Evolutionary conservation across 805 yeast species (phyloP), one percentile per base, ranked within the genome.

Genomic region (Candida vaughaniae): DNA sequence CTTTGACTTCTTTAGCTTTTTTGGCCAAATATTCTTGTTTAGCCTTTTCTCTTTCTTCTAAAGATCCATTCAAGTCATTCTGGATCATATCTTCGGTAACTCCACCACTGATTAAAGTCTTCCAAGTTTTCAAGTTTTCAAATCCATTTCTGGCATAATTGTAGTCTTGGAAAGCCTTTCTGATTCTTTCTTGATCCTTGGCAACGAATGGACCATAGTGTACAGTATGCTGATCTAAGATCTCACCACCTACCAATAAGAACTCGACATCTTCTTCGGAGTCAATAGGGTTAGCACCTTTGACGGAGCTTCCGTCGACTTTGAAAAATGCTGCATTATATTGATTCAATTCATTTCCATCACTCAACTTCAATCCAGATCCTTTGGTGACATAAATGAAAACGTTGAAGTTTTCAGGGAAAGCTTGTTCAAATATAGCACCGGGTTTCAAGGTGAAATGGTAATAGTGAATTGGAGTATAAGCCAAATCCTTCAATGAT

Each of bases 141-240:
- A 85, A 85, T 1, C 91, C 91, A 55, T 82, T 82, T 18, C 64
- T 58, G 39, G 78, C 82, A 33, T 62, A 56, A 59, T 83, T 91
- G 56, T 83, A 90, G 55, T 85, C 89, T 58, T 64, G 51, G 51
- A 85, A 80, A 0, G 87, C 93, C 49, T 82, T 62, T 46, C 78
- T 71, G 42, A 89, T 81, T 45, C 76, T 77, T 35, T 78, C 83
- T 37, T 71, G 70, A 16, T 82, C 64, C 6, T 85, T 76, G 43
- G 85, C 91, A 14, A 89, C 96, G 55, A 89, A 90, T 10, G 96
- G 96, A 12, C 96, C 96, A 55, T 88, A 82, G 55, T 89, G 96
- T 22, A 86, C 84, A 38, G 84, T 71, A 12, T 78, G 76, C 64
- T 88, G 95, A 48, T 85, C 75, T 39, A 86, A 64, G 15, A 75